phyloP scores from a whole-genome alignment of 73 alveolate species.

The Tetrahymena thermophila region DNA sequence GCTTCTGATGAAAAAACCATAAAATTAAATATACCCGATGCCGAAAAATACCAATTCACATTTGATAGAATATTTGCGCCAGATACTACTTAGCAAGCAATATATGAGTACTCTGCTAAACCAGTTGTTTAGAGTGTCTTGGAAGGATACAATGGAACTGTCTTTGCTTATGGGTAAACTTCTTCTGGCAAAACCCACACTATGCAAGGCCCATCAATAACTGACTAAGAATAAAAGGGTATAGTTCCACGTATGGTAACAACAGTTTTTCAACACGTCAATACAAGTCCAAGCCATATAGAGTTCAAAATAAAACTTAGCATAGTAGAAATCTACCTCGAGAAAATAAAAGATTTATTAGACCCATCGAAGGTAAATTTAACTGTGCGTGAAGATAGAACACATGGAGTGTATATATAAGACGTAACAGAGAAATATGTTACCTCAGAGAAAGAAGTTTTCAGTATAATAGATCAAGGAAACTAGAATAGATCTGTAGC shows the following conservation, averaged over 20 bases:
- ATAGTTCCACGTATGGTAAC: slow-evolving; percentile 81
- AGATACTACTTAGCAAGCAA: slow-evolving; percentile 77
- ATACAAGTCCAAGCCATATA: slow-evolving; percentile 61
- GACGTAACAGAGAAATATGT: slow-evolving; percentile 74
- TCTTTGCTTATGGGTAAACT: slow-evolving; percentile 97
- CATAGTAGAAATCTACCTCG: slow-evolving; percentile 83
- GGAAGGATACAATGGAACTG: slow-evolving; percentile 91
- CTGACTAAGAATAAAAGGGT: slow-evolving; percentile 65
- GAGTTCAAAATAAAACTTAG: slow-evolving; percentile 80
- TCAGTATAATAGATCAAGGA: slow-evolving; percentile 72
- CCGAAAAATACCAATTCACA: slow-evolving; percentile 52
- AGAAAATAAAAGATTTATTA: slow-evolving; percentile 76
- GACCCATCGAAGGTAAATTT: slow-evolving; percentile 68
- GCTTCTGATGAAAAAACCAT: not conserved
- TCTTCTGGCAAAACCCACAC: slow-evolving; percentile 97
- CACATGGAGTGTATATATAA: slow-evolving; percentile 77
- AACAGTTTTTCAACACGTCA: slow-evolving; percentile 74
- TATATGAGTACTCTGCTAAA: slow-evolving; percentile 77
- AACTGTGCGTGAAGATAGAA: slow-evolving; percentile 76
- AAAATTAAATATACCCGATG: not conserved
- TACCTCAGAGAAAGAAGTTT: slow-evolving; percentile 62
- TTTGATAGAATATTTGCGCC: slow-evolving; percentile 84
- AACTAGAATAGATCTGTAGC: slow-evolving; percentile 70
- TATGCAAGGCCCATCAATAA: slow-evolving; percentile 82
- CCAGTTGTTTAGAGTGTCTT: slow-evolving; percentile 80